Evolutionary conservation across 192 early-diverging fungal species (phyloP).

Genomic region (Backusella macrospora): DNA sequence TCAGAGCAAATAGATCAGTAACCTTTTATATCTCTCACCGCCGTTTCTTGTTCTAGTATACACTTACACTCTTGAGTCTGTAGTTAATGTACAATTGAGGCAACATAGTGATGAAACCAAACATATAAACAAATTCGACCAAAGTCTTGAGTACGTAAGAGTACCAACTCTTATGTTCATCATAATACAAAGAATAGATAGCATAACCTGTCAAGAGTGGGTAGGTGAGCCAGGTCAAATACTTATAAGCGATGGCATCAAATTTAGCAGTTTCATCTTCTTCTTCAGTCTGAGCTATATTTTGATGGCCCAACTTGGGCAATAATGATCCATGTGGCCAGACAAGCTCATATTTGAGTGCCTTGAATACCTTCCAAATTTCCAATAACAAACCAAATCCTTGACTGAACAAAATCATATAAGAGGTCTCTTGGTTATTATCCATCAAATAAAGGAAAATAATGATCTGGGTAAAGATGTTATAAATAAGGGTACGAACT

Average conservation of each 20-base stretch:
- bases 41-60: neutral
- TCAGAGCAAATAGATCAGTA: neutral
- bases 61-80: constrained; percentile 68
- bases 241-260: constrained; percentile 81
- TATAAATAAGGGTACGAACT: constrained; percentile 77
- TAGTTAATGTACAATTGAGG: constrained; percentile 95
- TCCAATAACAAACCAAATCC: constrained; percentile 85
- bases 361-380: constrained; percentile 90
- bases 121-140: constrained; percentile 91
- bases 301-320: constrained; percentile 28
- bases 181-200: constrained; percentile 78
- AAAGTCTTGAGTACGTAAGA: constrained; percentile 81
- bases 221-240: constrained; percentile 76
- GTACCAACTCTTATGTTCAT: constrained; percentile 93
- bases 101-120: constrained; percentile 83
- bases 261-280: constrained; percentile 64
- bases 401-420: constrained; percentile 84
- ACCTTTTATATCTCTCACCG: neutral
- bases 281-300: constrained; percentile 45
- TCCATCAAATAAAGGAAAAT: constrained; percentile 89
- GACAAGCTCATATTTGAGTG: constrained; percentile 65
- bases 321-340: constrained; percentile 32
- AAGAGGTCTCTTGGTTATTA: constrained; percentile 78
- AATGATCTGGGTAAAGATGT: constrained; percentile 83
- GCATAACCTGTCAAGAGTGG: constrained; percentile 81